A percentile compares a stretch with the other conserved stretches of the same genome.
phyloP scores from a whole-genome alignment of 2,329 filamentous ascomycete species.

The Aspergillus udagawae region DNA sequence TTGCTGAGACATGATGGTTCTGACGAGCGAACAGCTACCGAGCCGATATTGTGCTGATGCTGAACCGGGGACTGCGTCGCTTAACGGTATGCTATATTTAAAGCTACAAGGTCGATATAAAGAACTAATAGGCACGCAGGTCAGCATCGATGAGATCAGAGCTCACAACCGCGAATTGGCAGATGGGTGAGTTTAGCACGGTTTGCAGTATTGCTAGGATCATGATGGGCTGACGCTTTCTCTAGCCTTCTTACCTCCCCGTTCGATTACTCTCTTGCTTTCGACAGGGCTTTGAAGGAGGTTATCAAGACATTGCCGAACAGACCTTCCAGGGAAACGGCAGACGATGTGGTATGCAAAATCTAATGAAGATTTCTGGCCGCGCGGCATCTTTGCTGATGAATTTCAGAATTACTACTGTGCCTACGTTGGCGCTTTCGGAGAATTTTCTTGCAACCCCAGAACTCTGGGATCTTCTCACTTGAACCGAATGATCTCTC shows the following conservation, averaged over 20 bases:
- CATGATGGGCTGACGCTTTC: slow-evolving; percentile 12
- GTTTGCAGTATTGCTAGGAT: background rate
- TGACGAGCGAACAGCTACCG: slow-evolving; percentile 65
- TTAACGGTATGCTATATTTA: slow-evolving; percentile 45
- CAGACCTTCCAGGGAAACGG: slow-evolving; percentile 69
- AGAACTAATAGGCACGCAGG: slow-evolving; percentile 34
- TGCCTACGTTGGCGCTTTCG: slow-evolving; percentile 94
- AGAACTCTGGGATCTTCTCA: slow-evolving; percentile 84
- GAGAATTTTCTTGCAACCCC: slow-evolving; percentile 90
- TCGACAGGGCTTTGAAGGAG: slow-evolving; percentile 85
- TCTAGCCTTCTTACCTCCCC: slow-evolving; percentile 68
- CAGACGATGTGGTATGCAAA: slow-evolving; percentile 62
- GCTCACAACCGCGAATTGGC: slow-evolving; percentile 81
- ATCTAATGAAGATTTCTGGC: too few relatives aligned
- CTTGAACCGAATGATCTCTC: slow-evolving; percentile 92
- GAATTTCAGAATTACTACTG: slow-evolving; percentile 69
- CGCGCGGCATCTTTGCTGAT: slow-evolving; percentile 6
- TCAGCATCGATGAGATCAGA: slow-evolving; percentile 87
- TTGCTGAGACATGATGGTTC: slow-evolving; percentile 1
- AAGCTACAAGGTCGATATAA: background rate
- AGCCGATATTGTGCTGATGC: slow-evolving; percentile 77
- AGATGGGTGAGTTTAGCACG: slow-evolving; percentile 47
- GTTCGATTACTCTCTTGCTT: slow-evolving; percentile 83
- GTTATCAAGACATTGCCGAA: slow-evolving; percentile 77
- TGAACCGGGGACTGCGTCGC: slow-evolving; percentile 58